phyloP scores from a whole-genome alignment of 2,329 filamentous ascomycete species.

The Pseudomassariella vexata region DNA sequence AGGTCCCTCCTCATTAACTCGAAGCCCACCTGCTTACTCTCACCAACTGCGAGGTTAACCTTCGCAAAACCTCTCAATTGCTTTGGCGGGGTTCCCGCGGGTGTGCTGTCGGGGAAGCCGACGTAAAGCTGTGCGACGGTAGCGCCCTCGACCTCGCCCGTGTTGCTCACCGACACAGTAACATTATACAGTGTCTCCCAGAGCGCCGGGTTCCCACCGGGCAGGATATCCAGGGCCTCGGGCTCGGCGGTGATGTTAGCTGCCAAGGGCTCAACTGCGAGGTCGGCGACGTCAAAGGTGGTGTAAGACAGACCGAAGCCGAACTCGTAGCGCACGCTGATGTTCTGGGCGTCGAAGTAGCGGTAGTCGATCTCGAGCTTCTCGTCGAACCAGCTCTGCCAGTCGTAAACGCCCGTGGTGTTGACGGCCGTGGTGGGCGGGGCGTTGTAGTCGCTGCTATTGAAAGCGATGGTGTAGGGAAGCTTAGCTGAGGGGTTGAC shows the following conservation, averaged over 20 bases:
- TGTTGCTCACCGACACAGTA: conserved; percentile 64
- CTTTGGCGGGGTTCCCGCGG: conserved; percentile 47
- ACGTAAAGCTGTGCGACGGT: conserved; percentile 63
- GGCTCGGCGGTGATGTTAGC: conserved; percentile 1
- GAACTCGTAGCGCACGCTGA: conserved; percentile 58
- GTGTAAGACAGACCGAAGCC: conserved; percentile 58
- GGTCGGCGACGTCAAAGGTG: conserved; percentile 42
- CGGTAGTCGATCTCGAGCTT: conserved; percentile 65
- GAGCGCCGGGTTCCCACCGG: conserved; percentile 59
- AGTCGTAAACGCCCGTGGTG: conserved; percentile 31
- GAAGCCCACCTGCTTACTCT: conserved; percentile 59
- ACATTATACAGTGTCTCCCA: conserved; percentile 66
- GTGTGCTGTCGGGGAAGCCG: background rate
- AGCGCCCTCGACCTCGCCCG: conserved; percentile 56
- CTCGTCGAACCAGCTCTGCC: conserved; percentile 50
- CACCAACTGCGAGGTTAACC: conserved; percentile 62
- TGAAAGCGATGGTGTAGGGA: conserved; percentile 63
- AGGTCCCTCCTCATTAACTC: conserved; percentile 74
- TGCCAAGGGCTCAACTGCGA: conserved; percentile 5
- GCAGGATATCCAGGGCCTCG: conserved; percentile 28
- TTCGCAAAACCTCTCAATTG: conserved; percentile 79
- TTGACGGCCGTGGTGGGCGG: conserved; percentile 30
- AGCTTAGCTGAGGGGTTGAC: conserved; percentile 56
- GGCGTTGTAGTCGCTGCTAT: conserved; percentile 40
- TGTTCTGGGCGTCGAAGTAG: conserved; percentile 54